Evolutionary conservation across 768 basidiomycete species (phyloP), one percentile per base, ranked within the genome.

Genomic region (Collybia mongolica): DNA sequence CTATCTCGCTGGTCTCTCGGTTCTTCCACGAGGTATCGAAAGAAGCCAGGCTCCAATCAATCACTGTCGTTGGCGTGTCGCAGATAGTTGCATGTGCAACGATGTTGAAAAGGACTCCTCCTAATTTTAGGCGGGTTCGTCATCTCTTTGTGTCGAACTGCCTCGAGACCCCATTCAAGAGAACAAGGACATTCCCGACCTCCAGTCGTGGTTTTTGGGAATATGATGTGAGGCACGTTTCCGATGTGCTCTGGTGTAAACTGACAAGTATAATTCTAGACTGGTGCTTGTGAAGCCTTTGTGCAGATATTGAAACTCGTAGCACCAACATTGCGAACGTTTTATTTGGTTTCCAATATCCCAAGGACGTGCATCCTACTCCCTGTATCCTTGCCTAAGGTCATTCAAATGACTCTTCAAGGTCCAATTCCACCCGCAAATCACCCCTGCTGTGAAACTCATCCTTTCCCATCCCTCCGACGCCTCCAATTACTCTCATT

Each of bases 1-100:
- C 71, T 8, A 63, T 72, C 9, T 65, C 72, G 22, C 63, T 67
- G 24, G 69, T 71, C 29, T 73, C 72, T 19, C 55, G 54, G 32
- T 60, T 53, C 53, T 59, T 70, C 51, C 53, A 57, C 46, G 51
- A 61, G 12, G 41, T 56, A 3, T 70, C 71, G 2, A 46, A 50
- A 20, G 57, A 47, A 14, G 55, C 55, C 50, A 63, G 60, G 44
- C 54, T 64, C 24, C 68, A 68, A 22, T 69, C 65, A 20, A 52
- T 72, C 20, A 63, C 65, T 19, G 29, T 70, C 22, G 19, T 51
- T 1, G 65, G 70, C 18, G 50, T 57, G 23, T 23, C 24, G 2
- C 62, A 68, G 51, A 48, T 70, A 15, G 20, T 60, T 4, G 49
- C 46, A 12, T 68, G 67, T 47, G 58, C 62, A 5, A 39, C 26